Base-by-base conservation (phyloP, 305 asterid species). In the Fraxinus ornus region DNA sequence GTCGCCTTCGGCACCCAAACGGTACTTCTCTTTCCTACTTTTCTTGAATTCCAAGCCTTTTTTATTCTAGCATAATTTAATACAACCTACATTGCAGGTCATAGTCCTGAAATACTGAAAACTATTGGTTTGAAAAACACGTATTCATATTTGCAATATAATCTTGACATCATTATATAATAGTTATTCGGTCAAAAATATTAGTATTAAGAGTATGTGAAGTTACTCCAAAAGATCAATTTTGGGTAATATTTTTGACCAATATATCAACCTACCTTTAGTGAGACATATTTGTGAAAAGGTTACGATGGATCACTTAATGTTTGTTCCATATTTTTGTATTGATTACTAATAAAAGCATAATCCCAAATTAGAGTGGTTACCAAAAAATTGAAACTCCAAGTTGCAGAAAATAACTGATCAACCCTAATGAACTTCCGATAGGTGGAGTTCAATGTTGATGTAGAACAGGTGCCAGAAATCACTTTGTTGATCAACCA, bases 1-100 rank as follows among this genome's bases (percentile, higher is more conserved):
- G 99, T 88, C 99, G 98, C 84, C 98, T 96, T 80, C 95, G 99
- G 70, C 99, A 96, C 86, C 99, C 98, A 84, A 96, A 96, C 83
- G 99, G 98, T 96, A 94, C 83, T 78, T 77, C 79, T 84, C 89
- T 88, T 83, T 81, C 87, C 85, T 79, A 32, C 62, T 88, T 89
- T 75, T 32, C 68, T 12, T 79, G 22, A 72, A 71, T 30, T 68
- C 37, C 80, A 78, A 62, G 44, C 81, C 47, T 22, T 52, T 80
- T 64, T 47, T 21, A 41, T 79, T 19, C 77, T 80, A 24, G 13
- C 22, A 80, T 76, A 49, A 35, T 83, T 81, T 80, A 24, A 72
- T 74, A 2, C 47, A 30, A 30, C 19, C 55, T 49, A 71, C 75
- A 26, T 68, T 71, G 24, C 68, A 35, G 37, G 17, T 76, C 47